phyloP scores from a whole-genome alignment of 2,329 filamentous ascomycete species.

The Xylariaceae sp. region DNA sequence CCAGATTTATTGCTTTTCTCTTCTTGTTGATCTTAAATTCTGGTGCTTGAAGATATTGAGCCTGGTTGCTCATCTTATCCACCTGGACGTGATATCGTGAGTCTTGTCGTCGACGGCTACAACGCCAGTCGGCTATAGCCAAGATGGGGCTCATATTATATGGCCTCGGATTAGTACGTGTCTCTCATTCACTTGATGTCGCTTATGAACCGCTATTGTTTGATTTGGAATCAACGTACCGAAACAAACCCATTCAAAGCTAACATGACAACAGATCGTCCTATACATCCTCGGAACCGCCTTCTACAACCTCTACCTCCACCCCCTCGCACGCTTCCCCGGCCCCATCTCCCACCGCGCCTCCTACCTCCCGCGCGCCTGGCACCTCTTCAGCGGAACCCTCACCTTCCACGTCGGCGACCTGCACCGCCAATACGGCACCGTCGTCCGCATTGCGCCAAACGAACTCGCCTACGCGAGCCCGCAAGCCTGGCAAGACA shows the following conservation, averaged over 20 bases:
- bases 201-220: too few species aligned
- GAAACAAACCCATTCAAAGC: too few species aligned
- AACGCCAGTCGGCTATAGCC: constrained; percentile 15
- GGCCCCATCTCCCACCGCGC: constrained; percentile 28
- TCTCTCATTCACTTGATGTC: neutral
- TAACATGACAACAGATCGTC: constrained; percentile 12
- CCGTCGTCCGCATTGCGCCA: constrained; percentile 38
- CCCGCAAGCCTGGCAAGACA: constrained; percentile 38
- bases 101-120: neutral
- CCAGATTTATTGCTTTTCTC: neutral
- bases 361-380: constrained; percentile 24
- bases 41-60: neutral
- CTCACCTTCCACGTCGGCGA: constrained; percentile 26
- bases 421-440: constrained; percentile 36
- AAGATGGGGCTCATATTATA: constrained; percentile 18
- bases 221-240: too few species aligned
- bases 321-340: constrained; percentile 27
- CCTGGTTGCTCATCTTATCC: neutral
- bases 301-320: constrained; percentile 30
- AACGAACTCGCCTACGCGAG: constrained; percentile 39
- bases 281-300: constrained; percentile 18
- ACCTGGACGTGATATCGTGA: neutral
- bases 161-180: constrained; percentile 13
- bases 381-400: constrained; percentile 22
- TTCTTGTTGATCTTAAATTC: constrained; percentile 3